Evolutionary conservation across 2,329 filamentous ascomycete genomes (phyloP).

Genomic region (Eurotiales sp.): DNA sequence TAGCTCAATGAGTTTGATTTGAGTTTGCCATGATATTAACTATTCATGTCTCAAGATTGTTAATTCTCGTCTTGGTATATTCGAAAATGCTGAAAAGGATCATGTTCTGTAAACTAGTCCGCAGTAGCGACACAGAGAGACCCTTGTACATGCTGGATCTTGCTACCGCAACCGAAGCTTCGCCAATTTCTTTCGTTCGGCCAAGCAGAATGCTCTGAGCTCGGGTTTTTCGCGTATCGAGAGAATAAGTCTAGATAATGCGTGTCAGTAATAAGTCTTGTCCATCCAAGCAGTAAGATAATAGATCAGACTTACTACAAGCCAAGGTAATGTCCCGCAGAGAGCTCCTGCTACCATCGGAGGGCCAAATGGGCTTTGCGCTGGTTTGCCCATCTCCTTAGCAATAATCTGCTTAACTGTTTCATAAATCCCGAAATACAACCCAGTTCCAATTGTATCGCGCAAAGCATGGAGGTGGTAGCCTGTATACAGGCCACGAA

Average conservation of each 20-base stretch:
- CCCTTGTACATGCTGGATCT: constrained; percentile 47
- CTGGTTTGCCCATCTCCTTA: constrained; percentile 38
- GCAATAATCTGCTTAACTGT: constrained; percentile 45
- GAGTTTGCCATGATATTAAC: background rate
- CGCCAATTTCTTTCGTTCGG: constrained; percentile 38
- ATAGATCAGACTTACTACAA: constrained; percentile 35
- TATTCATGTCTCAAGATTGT: constrained; percentile 31
- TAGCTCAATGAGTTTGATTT: background rate
- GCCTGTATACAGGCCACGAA: constrained; percentile 44
- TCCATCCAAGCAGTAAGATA: no score
- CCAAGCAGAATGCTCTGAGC: constrained; percentile 46
- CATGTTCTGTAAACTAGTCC: constrained; percentile 48
- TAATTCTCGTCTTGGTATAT: constrained; percentile 43
- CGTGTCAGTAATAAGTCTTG: background rate
- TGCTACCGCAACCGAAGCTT: constrained; percentile 37
- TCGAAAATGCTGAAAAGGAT: constrained; percentile 46
- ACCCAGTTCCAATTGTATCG: constrained; percentile 43
- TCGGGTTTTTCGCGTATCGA: constrained; percentile 48
- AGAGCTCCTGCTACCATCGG: constrained; percentile 44
- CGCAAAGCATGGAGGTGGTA: constrained; percentile 43
- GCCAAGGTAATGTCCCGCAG: constrained; percentile 47
- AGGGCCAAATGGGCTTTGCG: constrained; percentile 41
- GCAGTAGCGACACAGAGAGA: constrained; percentile 45
- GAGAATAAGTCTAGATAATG: constrained; percentile 41
- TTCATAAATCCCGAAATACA: constrained; percentile 48